Conservation (phyloP, 1,139 yeast genomes). For the Yamadazyma spencermartinsiae region DNA sequence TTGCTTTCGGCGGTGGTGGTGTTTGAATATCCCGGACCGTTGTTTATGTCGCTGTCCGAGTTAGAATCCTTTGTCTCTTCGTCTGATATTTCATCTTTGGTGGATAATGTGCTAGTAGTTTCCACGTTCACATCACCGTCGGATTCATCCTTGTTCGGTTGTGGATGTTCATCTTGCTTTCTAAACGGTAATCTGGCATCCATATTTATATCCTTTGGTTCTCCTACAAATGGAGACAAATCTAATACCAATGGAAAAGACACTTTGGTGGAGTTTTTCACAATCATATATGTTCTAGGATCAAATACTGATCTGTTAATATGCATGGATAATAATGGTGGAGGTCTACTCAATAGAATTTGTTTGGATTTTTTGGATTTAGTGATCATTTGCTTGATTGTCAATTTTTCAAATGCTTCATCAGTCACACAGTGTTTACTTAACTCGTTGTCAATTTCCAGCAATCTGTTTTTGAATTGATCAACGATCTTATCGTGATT, state of each 20-base stretch:
- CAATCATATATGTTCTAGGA: slow-evolving; percentile 76
- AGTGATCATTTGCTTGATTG: slow-evolving; percentile 72
- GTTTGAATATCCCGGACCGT: slow-evolving; percentile 7
- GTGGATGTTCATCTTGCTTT: slow-evolving; percentile 44
- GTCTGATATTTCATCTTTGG: slow-evolving; percentile 9
- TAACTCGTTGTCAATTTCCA: slow-evolving; percentile 59
- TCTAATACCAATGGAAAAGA: slow-evolving; percentile 69
- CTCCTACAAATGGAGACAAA: slow-evolving; percentile 68
- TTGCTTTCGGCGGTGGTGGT: slow-evolving; percentile 15
- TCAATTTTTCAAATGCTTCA: slow-evolving; percentile 69
- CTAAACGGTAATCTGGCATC: slow-evolving; percentile 81
- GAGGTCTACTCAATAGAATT: slow-evolving; percentile 75
- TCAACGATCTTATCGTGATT: slow-evolving; percentile 39
- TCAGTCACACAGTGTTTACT: slow-evolving; percentile 71
- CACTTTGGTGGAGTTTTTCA: slow-evolving; percentile 84
- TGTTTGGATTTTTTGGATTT: slow-evolving; percentile 84
- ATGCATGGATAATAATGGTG: slow-evolving; percentile 80
- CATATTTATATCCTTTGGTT: slow-evolving; percentile 66
- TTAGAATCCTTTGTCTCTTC: slow-evolving; percentile 12
- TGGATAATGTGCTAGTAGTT: slow-evolving; percentile 5
- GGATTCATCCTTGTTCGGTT: slow-evolving; percentile 1
- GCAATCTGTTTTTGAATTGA: slow-evolving; percentile 52
- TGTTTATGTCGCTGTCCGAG: slow-evolving; percentile 16
- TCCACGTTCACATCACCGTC: slow-evolving; percentile 14
- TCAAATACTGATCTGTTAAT: slow-evolving; percentile 92